Evolutionary conservation across 2,329 filamentous ascomycete genomes (phyloP).

Genomic region (Lecanosticta acicola): DNA sequence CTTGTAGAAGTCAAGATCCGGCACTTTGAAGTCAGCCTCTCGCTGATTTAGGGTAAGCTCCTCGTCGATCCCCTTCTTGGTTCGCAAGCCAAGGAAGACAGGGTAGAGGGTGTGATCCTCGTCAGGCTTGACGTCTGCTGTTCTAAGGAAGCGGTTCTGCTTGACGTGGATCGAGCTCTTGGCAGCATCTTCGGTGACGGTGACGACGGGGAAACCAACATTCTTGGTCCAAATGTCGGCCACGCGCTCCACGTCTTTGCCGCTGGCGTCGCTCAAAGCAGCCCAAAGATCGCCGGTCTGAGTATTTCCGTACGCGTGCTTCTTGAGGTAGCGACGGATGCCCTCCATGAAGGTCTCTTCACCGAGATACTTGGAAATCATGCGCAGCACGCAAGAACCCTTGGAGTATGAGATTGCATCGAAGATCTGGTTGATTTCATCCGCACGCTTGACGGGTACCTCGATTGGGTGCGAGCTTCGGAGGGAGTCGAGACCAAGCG

Average conservation of each 20-base stretch:
- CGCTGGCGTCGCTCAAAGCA: constrained; percentile 78
- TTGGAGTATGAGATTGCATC: constrained; percentile 97
- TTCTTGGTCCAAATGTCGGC: constrained; percentile 98
- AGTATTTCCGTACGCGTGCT: constrained; percentile 95
- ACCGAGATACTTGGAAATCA: constrained; percentile 93
- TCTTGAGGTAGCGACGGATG: constrained; percentile 84
- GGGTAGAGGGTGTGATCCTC: constrained; percentile 86
- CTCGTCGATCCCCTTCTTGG: constrained; percentile 76
- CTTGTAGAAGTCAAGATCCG: constrained; percentile 86
- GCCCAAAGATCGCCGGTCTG: constrained; percentile 87
- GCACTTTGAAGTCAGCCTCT: constrained; percentile 70
- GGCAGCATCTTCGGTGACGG: constrained; percentile 68
- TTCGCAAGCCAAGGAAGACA: constrained; percentile 79
- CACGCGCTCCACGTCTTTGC: constrained; percentile 81
- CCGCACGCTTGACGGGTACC: constrained; percentile 88
- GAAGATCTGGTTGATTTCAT: constrained; percentile 97
- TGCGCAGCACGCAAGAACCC: constrained; percentile 89
- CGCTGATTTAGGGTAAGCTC: constrained; percentile 65
- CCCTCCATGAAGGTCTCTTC: constrained; percentile 92
- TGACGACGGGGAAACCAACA: constrained; percentile 85
- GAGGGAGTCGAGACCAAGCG: constrained; percentile 79
- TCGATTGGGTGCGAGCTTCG: constrained; percentile 95
- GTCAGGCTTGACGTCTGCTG: constrained; percentile 86
- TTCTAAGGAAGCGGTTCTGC: constrained; percentile 91
- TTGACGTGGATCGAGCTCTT: constrained; percentile 75